phyloP scores from a whole-genome alignment of 2,329 filamentous ascomycete species.

The Lachnellula occidentalis region DNA sequence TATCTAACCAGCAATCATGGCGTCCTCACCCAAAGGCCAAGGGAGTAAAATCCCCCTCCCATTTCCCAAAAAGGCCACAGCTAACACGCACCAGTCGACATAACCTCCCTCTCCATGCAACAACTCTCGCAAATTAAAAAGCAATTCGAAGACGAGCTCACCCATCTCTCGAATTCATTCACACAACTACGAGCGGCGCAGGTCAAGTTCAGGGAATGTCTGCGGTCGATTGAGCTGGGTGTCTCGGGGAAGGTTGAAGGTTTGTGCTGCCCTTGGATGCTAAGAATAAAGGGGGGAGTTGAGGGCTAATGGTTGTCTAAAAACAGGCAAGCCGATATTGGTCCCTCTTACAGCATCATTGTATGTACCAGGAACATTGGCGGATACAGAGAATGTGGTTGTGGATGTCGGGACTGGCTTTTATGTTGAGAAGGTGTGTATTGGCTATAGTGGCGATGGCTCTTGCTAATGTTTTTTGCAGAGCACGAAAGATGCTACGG shows the following conservation, averaged over 20 bases:
- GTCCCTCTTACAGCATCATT: slow-evolving; percentile 94
- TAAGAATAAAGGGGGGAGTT: neutral
- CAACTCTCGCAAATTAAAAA: slow-evolving; percentile 91
- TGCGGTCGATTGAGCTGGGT: slow-evolving; percentile 65
- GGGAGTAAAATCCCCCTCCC: slow-evolving; percentile 4
- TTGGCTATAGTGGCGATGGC: neutral
- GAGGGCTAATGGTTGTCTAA: slow-evolving; percentile 5
- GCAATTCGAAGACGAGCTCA: slow-evolving; percentile 91
- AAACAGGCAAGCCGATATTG: slow-evolving; percentile 55
- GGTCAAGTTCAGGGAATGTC: slow-evolving; percentile 85
- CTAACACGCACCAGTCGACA: slow-evolving; percentile 45
- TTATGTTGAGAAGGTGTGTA: slow-evolving; percentile 77
- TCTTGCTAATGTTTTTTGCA: slow-evolving; percentile 21
- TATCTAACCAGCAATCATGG: neutral
- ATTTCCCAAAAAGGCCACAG: neutral
- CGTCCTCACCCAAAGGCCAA: slow-evolving; percentile 15
- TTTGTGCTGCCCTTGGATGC: neutral
- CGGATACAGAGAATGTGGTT: slow-evolving; percentile 69
- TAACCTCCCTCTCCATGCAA: slow-evolving; percentile 73
- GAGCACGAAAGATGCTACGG: slow-evolving; percentile 53
- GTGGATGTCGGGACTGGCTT: slow-evolving; percentile 94
- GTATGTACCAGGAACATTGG: slow-evolving; percentile 81
- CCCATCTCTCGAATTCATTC: slow-evolving; percentile 88
- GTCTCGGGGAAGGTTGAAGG: slow-evolving; percentile 37
- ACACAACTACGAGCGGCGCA: slow-evolving; percentile 85